Evolutionary conservation across 768 basidiomycete genomes (phyloP), one percentile per base, ranked within the genome.

Genomic region (Sporobolomyces pararoseus): DNA sequence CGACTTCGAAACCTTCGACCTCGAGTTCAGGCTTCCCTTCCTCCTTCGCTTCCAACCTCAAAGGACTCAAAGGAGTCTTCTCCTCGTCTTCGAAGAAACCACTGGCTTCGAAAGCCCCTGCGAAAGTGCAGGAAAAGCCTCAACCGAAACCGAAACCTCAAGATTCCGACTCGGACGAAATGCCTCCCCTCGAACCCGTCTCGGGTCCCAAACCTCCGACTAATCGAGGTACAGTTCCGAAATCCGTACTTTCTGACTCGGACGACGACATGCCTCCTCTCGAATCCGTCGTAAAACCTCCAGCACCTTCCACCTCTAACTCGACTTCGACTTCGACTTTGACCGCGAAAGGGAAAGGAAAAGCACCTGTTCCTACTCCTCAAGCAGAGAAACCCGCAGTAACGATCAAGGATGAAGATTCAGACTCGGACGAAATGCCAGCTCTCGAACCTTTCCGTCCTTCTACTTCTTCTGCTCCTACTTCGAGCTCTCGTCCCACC

Each of bases 241-340:
- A 49, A 23, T 37, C 44, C 29, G 39, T 17, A 9, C 39, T 17
- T 34, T 47, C 46, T 25, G 66, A 69, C 31, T 54, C 53, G 6
- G 54, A 53, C 44, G 66, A 68, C 51, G 61, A 63, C 52, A 52
- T 68, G 67, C 67, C 67, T 19, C 52, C 52, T 3, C 65, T 66
- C 65, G 57, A 50, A 44, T n/a, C 53, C 21, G n/a, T 32, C 14
- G 23, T 46, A 16, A 39, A 5, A 23, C 23, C 65, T 14, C n/a
- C n/a, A n/a, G n/a, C n/a, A n/a, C n/a, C n/a, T n/a, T n/a, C n/a
- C n/a, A n/a, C n/a, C n/a, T n/a, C n/a, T n/a, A n/a, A n/a, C n/a
- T n/a, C n/a, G n/a, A n/a, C n/a, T n/a, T n/a, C n/a, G n/a, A n/a
- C n/a, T 7, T 49, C 35, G 5, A 3, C 55, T 6, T 55, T 53